Base-by-base conservation (phyloP, 331 rosid species). In the Stylosanthes scabra region DNA sequence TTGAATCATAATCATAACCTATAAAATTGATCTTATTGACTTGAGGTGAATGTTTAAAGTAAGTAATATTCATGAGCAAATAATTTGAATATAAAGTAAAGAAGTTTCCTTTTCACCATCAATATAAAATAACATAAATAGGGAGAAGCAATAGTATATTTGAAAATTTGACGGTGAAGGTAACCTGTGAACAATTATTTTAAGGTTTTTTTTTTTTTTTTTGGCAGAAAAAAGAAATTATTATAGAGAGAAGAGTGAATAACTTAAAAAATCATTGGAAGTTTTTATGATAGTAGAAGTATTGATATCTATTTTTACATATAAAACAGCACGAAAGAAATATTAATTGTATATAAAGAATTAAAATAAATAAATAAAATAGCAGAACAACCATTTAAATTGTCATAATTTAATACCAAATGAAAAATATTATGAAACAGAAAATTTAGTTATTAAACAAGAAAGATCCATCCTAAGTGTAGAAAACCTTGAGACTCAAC, bases 1-100 rank as follows among this genome's bases (percentile, higher is more conserved):
- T 79, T 85, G 74, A 81, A 88, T 75, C 64, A 66, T 74, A 63
- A 59, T 46, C 69, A 79, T 49, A 27, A 71, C 59, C 51, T 20
- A 20, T 20, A 20, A 20, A 20, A 20, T 60, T 58, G n/a, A 77
- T 62, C 76, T 59, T 40, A 68, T 49, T 76, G 63, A 52, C 58
- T 79, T 46, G 40, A 47, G 73, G 63, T 28, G 9, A 40, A 44
- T 47, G 40, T 52, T 46, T 14, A 42, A 74, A 12, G 59, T 37
- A 58, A 47, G 60, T 69, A 46, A 81, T 75, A 34, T 44, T 42
- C 62, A 71, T 44, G 62, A 63, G 15, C 37, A 50, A 65, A 65
- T 44, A 57, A 56, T 40, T 63, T 44, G 11, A 44, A 66, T 31
- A 27, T 64, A 66, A 45, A 34, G 27, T 12, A 44, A 29, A 79